These are phyloP conservation scores for Biancaea sappan DNA, from an alignment of 306 rosid species.

Conservation along the genomic window DNA sequence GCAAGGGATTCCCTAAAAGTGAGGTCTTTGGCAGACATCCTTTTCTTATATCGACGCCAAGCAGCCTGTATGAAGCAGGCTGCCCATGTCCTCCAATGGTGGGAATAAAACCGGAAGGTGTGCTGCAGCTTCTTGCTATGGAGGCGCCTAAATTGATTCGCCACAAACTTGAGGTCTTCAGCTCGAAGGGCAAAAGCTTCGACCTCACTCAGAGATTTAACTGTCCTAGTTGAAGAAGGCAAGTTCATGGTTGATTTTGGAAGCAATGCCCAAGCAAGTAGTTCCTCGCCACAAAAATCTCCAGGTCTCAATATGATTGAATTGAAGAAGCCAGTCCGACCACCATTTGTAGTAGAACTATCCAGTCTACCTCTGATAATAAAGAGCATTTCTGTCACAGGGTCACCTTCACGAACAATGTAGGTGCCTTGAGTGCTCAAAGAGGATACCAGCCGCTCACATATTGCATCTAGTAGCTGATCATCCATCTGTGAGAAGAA, in stretches of 20 bases:
- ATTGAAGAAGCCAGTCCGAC: constrained; percentile 93
- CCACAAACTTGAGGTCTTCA: constrained; percentile 95
- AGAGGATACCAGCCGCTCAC: constrained; percentile 90
- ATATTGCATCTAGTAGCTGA: constrained; percentile 94
- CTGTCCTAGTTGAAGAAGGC: constrained; percentile 94
- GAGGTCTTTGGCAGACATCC: constrained; percentile 58
- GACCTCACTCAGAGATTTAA: constrained; percentile 72
- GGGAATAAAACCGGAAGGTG: constrained; percentile 92
- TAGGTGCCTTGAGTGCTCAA: constrained; percentile 87
- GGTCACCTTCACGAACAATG: constrained; percentile 96
- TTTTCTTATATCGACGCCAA: constrained; percentile 81
- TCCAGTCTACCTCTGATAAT: constrained; percentile 88
- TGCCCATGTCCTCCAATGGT: constrained; percentile 99
- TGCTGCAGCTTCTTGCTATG: constrained; percentile 99
- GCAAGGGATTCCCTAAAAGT: constrained; percentile 56
- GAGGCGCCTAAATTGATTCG: constrained; percentile 92
- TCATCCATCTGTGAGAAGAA: constrained; percentile 99
- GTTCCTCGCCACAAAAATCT: constrained; percentile 97
- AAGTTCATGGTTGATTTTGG: constrained; percentile 82
- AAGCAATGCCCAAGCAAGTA: constrained; percentile 93
- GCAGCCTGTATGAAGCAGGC: constrained; percentile 99
- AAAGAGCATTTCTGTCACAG: constrained; percentile 91
- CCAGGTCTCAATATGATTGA: constrained; percentile 86
- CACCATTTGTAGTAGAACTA: constrained; percentile 95
- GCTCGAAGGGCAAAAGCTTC: constrained; percentile 96